These are phyloP conservation scores for Penicillium sp. DNA, from an alignment of 2,329 filamentous ascomycete genomes.

Conservation along the genomic window DNA sequence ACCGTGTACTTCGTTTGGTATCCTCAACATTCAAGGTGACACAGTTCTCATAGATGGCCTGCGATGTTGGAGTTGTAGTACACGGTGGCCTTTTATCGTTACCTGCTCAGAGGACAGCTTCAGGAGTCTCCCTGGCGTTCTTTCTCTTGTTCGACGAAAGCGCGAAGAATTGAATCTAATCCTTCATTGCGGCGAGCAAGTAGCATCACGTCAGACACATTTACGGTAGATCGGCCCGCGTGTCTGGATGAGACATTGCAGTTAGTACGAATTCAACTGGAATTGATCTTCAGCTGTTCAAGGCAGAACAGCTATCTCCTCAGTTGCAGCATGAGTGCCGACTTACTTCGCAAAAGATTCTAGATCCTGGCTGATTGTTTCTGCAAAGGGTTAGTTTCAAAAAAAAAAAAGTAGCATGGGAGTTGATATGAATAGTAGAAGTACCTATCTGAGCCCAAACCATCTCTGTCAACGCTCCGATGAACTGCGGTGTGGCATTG, in stretches of 20 bases:
- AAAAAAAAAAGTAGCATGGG: too few relatives aligned
- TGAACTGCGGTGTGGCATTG: constrained; percentile 90
- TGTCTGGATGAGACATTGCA: constrained; percentile 59
- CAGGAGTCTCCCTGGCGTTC: constrained; percentile 27
- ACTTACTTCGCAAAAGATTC: constrained; percentile 61
- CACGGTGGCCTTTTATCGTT: not conserved
- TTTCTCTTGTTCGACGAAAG: constrained; percentile 34
- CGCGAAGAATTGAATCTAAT: constrained; percentile 67
- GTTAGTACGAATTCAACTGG: constrained; percentile 10
- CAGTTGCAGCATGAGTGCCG: not conserved
- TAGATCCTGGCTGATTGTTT: constrained; percentile 59
- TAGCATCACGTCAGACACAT: constrained; percentile 82
- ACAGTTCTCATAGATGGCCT: not conserved
- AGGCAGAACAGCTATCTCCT: not conserved
- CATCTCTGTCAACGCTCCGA: constrained; percentile 79
- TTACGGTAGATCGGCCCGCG: constrained; percentile 75
- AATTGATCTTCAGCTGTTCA: not conserved
- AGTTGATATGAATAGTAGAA: constrained; percentile 11
- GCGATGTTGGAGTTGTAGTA: not conserved
- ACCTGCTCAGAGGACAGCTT: not conserved
- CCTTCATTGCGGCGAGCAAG: constrained; percentile 85
- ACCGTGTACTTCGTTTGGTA: too few relatives aligned
- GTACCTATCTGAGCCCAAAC: constrained; percentile 83
- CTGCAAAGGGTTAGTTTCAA: constrained; percentile 33
- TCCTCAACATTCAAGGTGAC: too few relatives aligned